phyloP scores from a whole-genome alignment of 352 stramenopile species.

The Plasmopara viticola region DNA sequence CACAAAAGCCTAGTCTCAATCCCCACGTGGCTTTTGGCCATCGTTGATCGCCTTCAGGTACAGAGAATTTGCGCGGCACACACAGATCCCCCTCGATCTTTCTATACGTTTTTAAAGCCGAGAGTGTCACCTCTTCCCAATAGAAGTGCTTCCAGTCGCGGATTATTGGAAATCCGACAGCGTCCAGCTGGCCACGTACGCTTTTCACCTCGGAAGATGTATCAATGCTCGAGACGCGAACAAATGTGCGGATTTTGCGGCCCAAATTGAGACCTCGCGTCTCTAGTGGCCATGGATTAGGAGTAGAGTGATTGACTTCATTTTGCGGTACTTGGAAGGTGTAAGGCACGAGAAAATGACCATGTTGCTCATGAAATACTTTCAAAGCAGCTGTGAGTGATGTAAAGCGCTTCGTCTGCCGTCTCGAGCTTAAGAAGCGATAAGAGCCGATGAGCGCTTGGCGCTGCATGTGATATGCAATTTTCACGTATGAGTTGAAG shows the following conservation, averaged over 20 bases:
- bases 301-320: neutral
- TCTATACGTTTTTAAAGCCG: slow-evolving; percentile 31
- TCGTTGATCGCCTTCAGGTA: slow-evolving; percentile 17
- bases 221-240: slow-evolving; percentile 7
- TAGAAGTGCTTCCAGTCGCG: slow-evolving; percentile 40
- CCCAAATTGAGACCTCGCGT: slow-evolving; percentile 37
- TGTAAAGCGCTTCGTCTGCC: slow-evolving; percentile 7
- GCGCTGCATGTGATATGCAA: slow-evolving; percentile 3
- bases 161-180: slow-evolving; percentile 26
- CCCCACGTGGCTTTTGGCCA: slow-evolving; percentile 37
- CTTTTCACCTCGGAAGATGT: neutral
- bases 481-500: no score
- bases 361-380: slow-evolving; percentile 32
- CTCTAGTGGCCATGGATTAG: slow-evolving; percentile 30
- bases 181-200: slow-evolving; percentile 20
- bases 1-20: slow-evolving; percentile 30
- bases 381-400: slow-evolving; percentile 24
- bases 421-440: slow-evolving; percentile 21
- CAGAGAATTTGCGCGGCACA: slow-evolving; percentile 33
- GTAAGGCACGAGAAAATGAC: slow-evolving; percentile 40
- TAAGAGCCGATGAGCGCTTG: slow-evolving; percentile 3
- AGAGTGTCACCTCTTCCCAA: slow-evolving; percentile 25
- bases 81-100: slow-evolving; percentile 28
- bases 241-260: slow-evolving; percentile 25
- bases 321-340: slow-evolving; percentile 29